Base-by-base conservation (phyloP, 345 rosid species). In the Ceriops tagal region DNA sequence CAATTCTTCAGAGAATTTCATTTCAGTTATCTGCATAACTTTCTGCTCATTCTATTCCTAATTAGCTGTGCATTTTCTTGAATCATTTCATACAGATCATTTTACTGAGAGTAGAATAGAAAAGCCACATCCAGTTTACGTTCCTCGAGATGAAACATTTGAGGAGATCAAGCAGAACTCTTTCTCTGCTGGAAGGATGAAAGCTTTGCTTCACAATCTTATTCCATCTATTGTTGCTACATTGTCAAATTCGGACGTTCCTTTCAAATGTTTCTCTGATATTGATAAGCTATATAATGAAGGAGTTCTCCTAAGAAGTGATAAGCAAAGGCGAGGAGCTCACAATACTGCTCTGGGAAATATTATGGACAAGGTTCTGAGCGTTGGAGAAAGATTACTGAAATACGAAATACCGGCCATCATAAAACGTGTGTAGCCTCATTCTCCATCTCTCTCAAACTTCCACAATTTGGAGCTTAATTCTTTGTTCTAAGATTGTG, bases 131-230 rank as follows among this genome's bases (percentile, higher is more conserved):
- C 92, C 93, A 4, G 90, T 91, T 9, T 95, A 91, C 58, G 97
- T 95, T 35, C 99, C 97, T 30, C 80, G 98, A 27, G 97, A 91
- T 35, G 99, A 95, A 80, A 86, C 84, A 28, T 95, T 95, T n/a
- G 99, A 89, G 80, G 98, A 93, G 80, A 85, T 88, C 74, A 93
- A 93, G 75, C 89, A 87, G 81, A 78, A 85, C 24, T 86, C 96
- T 5, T 89, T 95, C 73, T 80, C 91, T 57, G 92, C 88, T 43
- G 97, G 97, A 55, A 88, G 92, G 82, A 49, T 95, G 69, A 95
- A 91, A 70, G 92, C 97, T 60, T 75, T 90, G 77, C 92, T 95
- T 58, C 96, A 91, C 81, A 95, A 91, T 78, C 96, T 93, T 24
- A 83, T 95, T 34, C 98, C 98, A 49, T 82, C 86, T 11, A 92